Conservation (phyloP, 2,329 filamentous ascomycete genomes). For the Pseudogymnoascus sp. region DNA sequence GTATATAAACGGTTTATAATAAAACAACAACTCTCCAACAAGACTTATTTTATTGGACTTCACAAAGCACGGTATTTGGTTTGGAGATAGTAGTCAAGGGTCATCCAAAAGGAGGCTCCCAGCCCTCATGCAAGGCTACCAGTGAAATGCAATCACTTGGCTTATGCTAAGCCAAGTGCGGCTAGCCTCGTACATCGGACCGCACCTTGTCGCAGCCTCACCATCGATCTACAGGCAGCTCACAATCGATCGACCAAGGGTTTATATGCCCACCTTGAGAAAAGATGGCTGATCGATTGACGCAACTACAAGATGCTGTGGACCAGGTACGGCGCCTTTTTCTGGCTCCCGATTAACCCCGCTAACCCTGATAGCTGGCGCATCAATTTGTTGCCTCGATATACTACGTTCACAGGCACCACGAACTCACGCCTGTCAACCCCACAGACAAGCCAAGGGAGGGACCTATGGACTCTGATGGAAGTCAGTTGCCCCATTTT, state of each 20-base stretch:
- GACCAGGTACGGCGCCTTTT: constrained; percentile 57
- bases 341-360: neutral
- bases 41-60: neutral
- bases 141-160: neutral
- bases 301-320: constrained; percentile 78
- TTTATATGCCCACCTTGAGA: neutral
- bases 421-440: constrained; percentile 57
- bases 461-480: constrained; percentile 42
- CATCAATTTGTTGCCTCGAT: constrained; percentile 63
- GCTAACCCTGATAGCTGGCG: constrained; percentile 46
- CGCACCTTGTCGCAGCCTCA: constrained; percentile 1
- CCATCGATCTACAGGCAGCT: neutral
- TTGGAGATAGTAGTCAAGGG: neutral
- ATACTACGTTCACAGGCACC: constrained; percentile 61
- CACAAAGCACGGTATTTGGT: neutral
- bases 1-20: neutral
- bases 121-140: constrained; percentile 5
- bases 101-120: neutral
- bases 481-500: constrained; percentile 17
- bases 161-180: neutral
- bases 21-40: neutral
- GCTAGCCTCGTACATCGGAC: neutral
- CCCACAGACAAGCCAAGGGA: constrained; percentile 54
- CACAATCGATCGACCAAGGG: neutral
- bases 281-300: constrained; percentile 67